Percentiles rank a stretch among this genome's conserved stretches.
phyloP scores from a whole-genome alignment of 805 yeast genomes.

The Ogataea sp. region DNA sequence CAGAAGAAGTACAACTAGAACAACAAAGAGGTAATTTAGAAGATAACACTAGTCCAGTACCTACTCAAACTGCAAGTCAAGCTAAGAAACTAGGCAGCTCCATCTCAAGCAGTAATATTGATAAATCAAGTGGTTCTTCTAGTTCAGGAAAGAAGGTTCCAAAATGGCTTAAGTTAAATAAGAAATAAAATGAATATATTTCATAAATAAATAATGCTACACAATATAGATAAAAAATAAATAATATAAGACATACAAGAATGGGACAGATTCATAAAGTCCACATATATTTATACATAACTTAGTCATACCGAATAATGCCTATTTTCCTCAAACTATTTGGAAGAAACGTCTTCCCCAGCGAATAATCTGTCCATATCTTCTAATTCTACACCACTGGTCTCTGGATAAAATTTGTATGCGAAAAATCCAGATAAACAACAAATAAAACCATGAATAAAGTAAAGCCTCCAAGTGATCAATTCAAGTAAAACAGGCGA shows the following conservation, averaged over 20 bases:
- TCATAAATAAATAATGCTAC: neutral
- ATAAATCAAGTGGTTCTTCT: neutral
- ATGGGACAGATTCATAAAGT: too few relatives aligned
- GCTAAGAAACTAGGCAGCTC: neutral
- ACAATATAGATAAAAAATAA: too few relatives aligned
- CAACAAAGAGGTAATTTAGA: conserved; percentile 6
- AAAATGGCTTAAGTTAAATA: conserved; percentile 26
- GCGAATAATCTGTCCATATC: conserved; percentile 50
- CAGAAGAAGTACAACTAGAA: conserved; percentile 18
- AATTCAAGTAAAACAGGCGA: conserved; percentile 73
- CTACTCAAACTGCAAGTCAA: too few relatives aligned
- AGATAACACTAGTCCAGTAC: neutral
- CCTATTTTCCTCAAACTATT: too few relatives aligned
- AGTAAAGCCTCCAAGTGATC: conserved; percentile 71
- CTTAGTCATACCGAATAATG: too few relatives aligned
- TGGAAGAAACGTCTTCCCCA: too few relatives aligned
- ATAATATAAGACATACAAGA: too few relatives aligned
- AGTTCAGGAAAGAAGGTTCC: conserved; percentile 15
- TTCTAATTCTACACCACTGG: conserved; percentile 44
- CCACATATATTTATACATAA: too few relatives aligned
- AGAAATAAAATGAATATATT: conserved; percentile 9
- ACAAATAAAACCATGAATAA: conserved; percentile 73
- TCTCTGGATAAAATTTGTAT: conserved; percentile 42
- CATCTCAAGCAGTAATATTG: too few relatives aligned
- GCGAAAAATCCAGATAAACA: conserved; percentile 32